Base-by-base conservation (phyloP, 1,284 basidiomycete genomes). In the Vanrija pseudolonga region DNA sequence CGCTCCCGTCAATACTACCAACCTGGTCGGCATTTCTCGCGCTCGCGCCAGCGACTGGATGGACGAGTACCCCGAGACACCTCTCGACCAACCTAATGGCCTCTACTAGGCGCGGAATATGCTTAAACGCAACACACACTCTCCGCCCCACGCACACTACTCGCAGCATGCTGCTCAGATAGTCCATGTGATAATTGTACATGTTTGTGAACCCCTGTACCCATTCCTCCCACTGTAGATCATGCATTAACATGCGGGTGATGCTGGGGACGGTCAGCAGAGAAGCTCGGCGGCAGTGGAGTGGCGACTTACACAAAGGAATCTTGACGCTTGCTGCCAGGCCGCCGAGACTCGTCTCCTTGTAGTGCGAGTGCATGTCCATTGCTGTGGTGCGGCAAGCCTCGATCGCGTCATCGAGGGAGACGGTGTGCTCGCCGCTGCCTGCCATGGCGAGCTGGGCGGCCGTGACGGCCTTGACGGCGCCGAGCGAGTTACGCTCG, bases 391-490 rank as follows among this genome's bases (percentile, higher is more conserved):
- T 77, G 37, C 91, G 81, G 89, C 96, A 96, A 2, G 94, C 95
- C 69, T 92, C 89, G 53, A 98, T 97, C 0, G 94, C 94, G 73
- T 97, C 92, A 69, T 98, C 94, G 22, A 98, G 67, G 52, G 65
- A 65, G 18, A 69, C 64, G 32, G 64, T 67, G 53, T 69, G 66
- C 54, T 89, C 82, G 0, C 90, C 92, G 65, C 88, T 83, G 58
- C 87, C 89, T 1, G 93, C 91, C 82, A 97, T 86, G 1, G 94
- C 91, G 4, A 98, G 81, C 69, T 97, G 94, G 8, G 92, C 90
- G n/a, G 90, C 90, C 1, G 89, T 91, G 44, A 92, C 82, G 7
- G 90, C 89, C 73, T 92, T 92, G 45, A 92, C 89, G 45, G 89
- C 89, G 52, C 65, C 67, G 36, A 76, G 63, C 12, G 67, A 71